Evolutionary conservation across 345 rosid genomes (phyloP), one percentile per base, ranked within the genome.

Genomic region (Abelmoschus esculentus): DNA sequence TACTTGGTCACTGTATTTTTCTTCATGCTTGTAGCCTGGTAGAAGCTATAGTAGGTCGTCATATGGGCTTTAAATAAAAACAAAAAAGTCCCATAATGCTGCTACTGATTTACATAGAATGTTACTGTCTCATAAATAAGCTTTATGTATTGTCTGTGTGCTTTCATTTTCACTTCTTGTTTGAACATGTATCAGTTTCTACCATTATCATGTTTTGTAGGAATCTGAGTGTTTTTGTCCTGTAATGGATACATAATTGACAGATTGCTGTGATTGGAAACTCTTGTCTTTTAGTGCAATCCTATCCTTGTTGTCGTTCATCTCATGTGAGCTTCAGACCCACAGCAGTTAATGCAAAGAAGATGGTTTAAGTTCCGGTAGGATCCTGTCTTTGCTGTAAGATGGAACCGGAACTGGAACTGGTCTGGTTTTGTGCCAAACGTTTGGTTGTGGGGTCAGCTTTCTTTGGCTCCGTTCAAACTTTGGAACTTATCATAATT

Each of bases 111-210:
- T 64, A 63, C 53, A 54, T 31, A 52, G 52, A 64, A 56, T 72
- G 58, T 49, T 76, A 77, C 75, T 83, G 81, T 79, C 52, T 63
- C 28, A 81, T 77, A 79, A 79, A 81, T 73, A 79, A 79, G 55
- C 71, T 54, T 76, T 75, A 46, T 52, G 9, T 38, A 47, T 47
- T 29, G 26, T n/a, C 40, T 13, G 15, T 12, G 5, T 47, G n/a
- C n/a, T 47, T 47, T n/a, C 29, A 4, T 11, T 13, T 13, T 19
- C 32, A 44, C 18, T 17, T 36, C 15, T 17, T 52, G 7, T 31
- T 67, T 32, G 3, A 49, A 44, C 22, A 1, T 67, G 17, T 28
- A 50, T 31, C 42, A 6, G 54, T 31, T 28, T 46, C 42, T 18
- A 13, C 70, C 65, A 17, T 70, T 13, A 47, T 62, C 38, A 9